Percentiles rank a stretch among this genome's conserved stretches.
phyloP scores from a whole-genome alignment of 495 filamentous ascomycete species.

The Elaphomyces granulatus region DNA sequence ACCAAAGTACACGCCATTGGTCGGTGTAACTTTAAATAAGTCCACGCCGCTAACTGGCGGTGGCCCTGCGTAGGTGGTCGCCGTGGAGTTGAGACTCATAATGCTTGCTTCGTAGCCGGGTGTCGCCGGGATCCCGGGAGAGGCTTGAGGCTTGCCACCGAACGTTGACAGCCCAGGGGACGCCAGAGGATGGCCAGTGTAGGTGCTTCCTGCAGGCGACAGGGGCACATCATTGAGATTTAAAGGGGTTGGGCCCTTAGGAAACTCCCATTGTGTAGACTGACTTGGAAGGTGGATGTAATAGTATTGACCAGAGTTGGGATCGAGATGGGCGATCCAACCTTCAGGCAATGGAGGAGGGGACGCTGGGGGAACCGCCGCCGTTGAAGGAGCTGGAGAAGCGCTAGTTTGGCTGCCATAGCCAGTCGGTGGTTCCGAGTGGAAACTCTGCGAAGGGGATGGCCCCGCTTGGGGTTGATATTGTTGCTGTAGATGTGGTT shows the following conservation, averaged over 20 bases:
- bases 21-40: constrained; percentile 81
- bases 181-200: constrained; percentile 54
- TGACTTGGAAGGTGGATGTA: constrained; percentile 96
- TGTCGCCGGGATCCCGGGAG: constrained; percentile 60
- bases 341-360: constrained; percentile 91
- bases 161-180: constrained; percentile 57
- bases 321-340: constrained; percentile 95
- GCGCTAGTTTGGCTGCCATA: constrained; percentile 25
- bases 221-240: constrained; percentile 63
- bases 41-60: constrained; percentile 80
- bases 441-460: constrained; percentile 5
- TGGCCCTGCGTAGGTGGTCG: constrained; percentile 64
- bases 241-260: constrained; percentile 76
- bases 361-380: constrained; percentile 52
- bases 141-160: constrained; percentile 57
- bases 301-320: constrained; percentile 93
- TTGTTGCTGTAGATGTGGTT: no score
- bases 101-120: constrained; percentile 62
- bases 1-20: constrained; percentile 97
- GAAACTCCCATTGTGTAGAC: constrained; percentile 97
- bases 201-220: constrained; percentile 66
- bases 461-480: no score
- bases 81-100: constrained; percentile 61
- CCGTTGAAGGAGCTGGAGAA: constrained; percentile 38
- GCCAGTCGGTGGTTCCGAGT: constrained; percentile 13